Evolutionary conservation across 2,329 filamentous ascomycete genomes (phyloP), one percentile per base, ranked within the genome.

Genomic region (Arthrobotrys sphaeroides): DNA sequence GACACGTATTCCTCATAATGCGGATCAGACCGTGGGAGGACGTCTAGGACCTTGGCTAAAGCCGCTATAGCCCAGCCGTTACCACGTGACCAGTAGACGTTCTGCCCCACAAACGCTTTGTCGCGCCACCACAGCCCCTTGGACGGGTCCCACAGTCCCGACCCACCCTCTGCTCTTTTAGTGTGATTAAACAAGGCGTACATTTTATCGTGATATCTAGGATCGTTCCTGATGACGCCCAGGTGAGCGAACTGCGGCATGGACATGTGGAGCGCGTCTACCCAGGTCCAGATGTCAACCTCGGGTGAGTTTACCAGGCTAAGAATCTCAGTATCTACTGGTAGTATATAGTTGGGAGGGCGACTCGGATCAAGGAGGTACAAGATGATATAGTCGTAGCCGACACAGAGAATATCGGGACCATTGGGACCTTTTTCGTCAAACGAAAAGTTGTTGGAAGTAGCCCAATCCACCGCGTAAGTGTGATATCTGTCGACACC

Each of bases 11-110:
- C 65, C 9, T 69, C n/a, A 20, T 69, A 69, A 20, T 69, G 65
- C 18, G 53, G 13, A 60, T 69, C 65, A 4, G 51, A 60, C 6
- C 13, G 16, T 36, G 65, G 65, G 6, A 69, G 53, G 12, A 60
- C 51, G 20, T 60, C 65, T 18, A 69, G 26, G 16, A 69, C 65
- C 13, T 69, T 69, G 13, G 51, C 65, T 38, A 69, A 43, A 12
- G 65, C 65, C 28, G 65, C 53, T 26, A 69, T 69, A 6, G 53
- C 65, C 65, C 65, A 69, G 13, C 65, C 65, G 38, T 69, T 69
- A 5, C 65, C 65, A 20, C 65, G 65, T 13, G 65, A 60, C 65
- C 65, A 69, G 28, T 69, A 69, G 40, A 69, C 26, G 43, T 69
- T 69, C 31, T 26, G 22, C 20, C 65, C 51, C 28, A 69, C 42